Evolutionary conservation across 2,329 filamentous ascomycete genomes (phyloP).

Genomic region (Zymoseptoria pseudotritici): DNA sequence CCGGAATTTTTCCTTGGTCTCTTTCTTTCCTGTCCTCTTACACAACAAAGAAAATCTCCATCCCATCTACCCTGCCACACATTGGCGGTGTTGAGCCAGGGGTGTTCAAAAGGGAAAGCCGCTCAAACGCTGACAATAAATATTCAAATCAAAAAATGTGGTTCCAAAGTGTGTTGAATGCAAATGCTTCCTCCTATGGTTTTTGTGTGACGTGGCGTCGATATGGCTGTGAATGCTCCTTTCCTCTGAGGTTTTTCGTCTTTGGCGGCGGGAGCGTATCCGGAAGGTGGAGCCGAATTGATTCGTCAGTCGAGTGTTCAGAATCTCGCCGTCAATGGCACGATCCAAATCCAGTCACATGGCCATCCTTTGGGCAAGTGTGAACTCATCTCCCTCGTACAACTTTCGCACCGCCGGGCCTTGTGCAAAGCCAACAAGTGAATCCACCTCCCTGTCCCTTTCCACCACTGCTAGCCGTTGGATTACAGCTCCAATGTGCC

Average conservation of each 20-base stretch:
- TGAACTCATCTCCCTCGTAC: background rate
- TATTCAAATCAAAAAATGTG: too few species aligned
- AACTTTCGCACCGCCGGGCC: constrained; percentile 1
- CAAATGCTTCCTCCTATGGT: background rate
- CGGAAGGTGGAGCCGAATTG: background rate
- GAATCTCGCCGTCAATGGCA: too few species aligned
- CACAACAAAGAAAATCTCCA: too few species aligned
- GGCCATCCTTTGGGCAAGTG: background rate
- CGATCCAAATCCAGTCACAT: background rate
- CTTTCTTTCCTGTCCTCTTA: too few species aligned
- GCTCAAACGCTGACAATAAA: too few species aligned
- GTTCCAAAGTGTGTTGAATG: too few species aligned
- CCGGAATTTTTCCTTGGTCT: too few species aligned
- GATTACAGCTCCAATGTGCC: constrained; percentile 51
- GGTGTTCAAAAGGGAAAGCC: too few species aligned
- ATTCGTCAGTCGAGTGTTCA: background rate
- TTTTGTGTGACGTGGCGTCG: background rate
- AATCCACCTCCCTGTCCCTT: constrained; percentile 24
- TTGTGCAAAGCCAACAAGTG: constrained; percentile 45
- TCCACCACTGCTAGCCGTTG: constrained; percentile 29
- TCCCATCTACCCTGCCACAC: too few species aligned
- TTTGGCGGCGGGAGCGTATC: background rate
- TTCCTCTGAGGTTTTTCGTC: background rate
- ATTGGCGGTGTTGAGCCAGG: too few species aligned
- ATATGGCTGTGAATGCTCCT: background rate